Conservation (phyloP, 2,329 filamentous ascomycete genomes). For the Pseudocercospora fijiensis region DNA sequence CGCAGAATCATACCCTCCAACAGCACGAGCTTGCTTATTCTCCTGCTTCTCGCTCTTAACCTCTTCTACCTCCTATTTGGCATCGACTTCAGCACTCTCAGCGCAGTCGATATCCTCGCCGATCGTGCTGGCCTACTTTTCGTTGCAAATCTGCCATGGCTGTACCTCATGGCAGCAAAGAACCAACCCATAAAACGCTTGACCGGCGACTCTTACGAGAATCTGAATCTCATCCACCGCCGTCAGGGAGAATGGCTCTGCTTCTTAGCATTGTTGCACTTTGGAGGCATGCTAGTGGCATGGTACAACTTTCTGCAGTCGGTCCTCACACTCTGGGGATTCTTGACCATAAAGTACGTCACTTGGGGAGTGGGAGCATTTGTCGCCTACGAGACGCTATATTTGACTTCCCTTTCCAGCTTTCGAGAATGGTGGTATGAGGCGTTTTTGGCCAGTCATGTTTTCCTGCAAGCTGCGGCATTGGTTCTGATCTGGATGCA, state of each 20-base stretch:
- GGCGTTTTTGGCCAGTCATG: constrained; percentile 59
- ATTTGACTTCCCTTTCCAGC: constrained; percentile 59
- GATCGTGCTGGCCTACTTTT: constrained; percentile 58
- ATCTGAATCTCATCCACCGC: constrained; percentile 65
- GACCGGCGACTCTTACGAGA: constrained; percentile 65
- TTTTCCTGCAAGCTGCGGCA: constrained; percentile 57
- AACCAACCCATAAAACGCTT: constrained; percentile 62
- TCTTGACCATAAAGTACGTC: constrained; percentile 54
- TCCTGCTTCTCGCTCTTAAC: constrained; percentile 55
- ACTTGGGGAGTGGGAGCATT: constrained; percentile 57
- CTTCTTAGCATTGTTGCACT: constrained; percentile 59
- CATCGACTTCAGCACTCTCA: constrained; percentile 44
- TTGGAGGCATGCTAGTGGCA: constrained; percentile 53
- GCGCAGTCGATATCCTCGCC: constrained; percentile 50
- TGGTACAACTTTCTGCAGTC: constrained; percentile 54
- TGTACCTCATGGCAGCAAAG: constrained; percentile 66
- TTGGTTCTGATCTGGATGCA: constrained; percentile 62
- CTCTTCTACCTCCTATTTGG: constrained; percentile 59
- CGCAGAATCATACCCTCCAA: constrained; percentile 60
- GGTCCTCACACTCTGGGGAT: constrained; percentile 49
- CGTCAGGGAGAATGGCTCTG: constrained; percentile 63
- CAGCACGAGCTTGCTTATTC: constrained; percentile 53
- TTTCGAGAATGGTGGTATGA: constrained; percentile 64
- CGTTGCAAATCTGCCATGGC: constrained; percentile 51
- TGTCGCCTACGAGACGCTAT: constrained; percentile 60